Evolutionary conservation across 805 yeast species (phyloP), one percentile per base, ranked within the genome.

Genomic region (Yarrowia yakushimensis): DNA sequence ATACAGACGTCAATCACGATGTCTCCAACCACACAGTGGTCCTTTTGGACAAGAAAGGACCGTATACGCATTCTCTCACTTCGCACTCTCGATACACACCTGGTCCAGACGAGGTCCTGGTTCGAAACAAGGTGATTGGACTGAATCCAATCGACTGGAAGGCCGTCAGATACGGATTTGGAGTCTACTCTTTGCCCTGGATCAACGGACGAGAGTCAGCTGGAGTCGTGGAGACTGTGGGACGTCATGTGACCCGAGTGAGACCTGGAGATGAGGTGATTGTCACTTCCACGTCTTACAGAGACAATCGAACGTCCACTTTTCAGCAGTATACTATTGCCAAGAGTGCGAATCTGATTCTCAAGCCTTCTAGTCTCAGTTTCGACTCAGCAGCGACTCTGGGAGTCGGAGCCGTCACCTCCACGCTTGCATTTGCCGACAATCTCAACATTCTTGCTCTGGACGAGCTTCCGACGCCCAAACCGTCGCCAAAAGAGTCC

Each of bases 111-210:
- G 63, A 60, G 33, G 60, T 60, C 3, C 45, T 60, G n/a, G 31
- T 60, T 3, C 28, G 61, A 2, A 60, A 60, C 42, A 46, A 50
- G 17, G 63, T 60, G 13, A 27, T 60, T n/a, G 63, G 63, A 6
- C 43, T 60, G 28, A 60, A 60, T 18, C 63, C 63, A 13, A 60
- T 60, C 23, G 63, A 60, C 28, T 60, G 63, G 63, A 60, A 60
- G 31, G 60, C 63, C 4, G 63, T 60, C 4, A 15, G 43, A 12
- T 60, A 34, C 28, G 63, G 63, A 1, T 60, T 60, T 60, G 63
- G 63, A 13, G 45, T 60, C 13, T 50, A 60, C 17, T 43, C 63
- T 13, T 30, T 36, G 13, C 63, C 63, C 28, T 60, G 63, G 63
- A 50, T 60, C n/a, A 60, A 60, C 20, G 63, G 63, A n/a, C 11